Percentiles rank a stretch among this genome's conserved stretches.
phyloP scores from a whole-genome alignment of 73 alveolate species.

The Tetrahymena elliotti region DNA sequence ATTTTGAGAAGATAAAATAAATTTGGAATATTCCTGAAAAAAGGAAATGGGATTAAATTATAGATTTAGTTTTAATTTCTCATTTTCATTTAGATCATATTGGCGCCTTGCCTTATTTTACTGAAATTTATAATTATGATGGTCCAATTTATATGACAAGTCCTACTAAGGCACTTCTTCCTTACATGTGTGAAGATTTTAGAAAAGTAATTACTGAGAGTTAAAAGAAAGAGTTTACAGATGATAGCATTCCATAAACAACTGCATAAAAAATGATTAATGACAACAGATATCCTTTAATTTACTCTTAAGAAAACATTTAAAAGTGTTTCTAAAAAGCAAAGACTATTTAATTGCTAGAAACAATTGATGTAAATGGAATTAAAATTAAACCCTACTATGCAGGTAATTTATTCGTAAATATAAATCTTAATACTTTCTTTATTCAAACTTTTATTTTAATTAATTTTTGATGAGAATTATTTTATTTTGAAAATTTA shows the following conservation, averaged over 20 bases:
- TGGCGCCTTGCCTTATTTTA: constrained; percentile 96
- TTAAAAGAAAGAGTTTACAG: constrained; percentile 3
- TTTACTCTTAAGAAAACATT: constrained; percentile 49
- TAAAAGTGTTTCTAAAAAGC: constrained; percentile 49
- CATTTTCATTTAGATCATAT: constrained; percentile 98
- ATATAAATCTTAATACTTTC: no score
- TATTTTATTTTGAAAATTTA: no score
- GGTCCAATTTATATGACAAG: constrained; percentile 92
- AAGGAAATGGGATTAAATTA: constrained; percentile 18
- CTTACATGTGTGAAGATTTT: constrained; percentile 95
- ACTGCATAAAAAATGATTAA: not conserved
- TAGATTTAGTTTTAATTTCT: constrained; percentile 82
- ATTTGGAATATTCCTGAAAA: constrained; percentile 36
- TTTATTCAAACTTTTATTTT: no score
- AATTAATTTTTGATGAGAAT: no score
- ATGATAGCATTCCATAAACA: not conserved
- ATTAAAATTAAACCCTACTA: constrained; percentile 8
- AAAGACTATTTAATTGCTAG: constrained; percentile 52
- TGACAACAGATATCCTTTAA: constrained; percentile 41
- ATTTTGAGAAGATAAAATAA: constrained; percentile 48
- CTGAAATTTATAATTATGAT: constrained; percentile 74
- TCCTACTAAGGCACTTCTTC: constrained; percentile 95
- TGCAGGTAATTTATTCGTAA: constrained; percentile 27
- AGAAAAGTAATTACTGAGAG: constrained; percentile 59
- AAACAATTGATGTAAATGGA: constrained; percentile 23